Conservation (phyloP, 75 land plant species). For the Sequoia sempervirens region DNA sequence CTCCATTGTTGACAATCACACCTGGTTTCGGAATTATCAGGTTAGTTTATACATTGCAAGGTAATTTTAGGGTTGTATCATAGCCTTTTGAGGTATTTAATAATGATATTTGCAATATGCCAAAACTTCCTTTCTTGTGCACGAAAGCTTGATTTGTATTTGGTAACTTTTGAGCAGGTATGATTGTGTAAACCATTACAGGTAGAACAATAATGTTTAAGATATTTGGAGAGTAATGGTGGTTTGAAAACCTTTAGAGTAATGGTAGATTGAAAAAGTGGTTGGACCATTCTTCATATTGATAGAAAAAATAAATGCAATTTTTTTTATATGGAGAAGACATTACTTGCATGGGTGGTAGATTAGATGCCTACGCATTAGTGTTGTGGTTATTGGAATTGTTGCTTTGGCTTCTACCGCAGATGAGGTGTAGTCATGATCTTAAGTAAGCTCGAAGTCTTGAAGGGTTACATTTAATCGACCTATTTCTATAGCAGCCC, state of each 20-base stretch:
- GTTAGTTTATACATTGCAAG: constrained; percentile 19
- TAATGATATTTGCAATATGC: neutral
- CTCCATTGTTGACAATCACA: constrained; percentile 85
- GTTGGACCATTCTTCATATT: neutral
- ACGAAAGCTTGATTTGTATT: neutral
- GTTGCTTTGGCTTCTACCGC: neutral
- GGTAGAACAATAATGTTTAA: neutral
- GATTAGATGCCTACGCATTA: neutral
- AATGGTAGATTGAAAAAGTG: neutral
- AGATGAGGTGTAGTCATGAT: neutral
- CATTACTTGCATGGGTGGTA: neutral
- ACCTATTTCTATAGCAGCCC: neutral
- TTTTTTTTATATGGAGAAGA: neutral
- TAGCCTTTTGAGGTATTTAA: neutral
- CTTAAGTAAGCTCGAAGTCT: neutral
- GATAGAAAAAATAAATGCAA: neutral
- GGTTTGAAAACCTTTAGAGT: neutral
- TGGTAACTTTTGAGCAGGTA: neutral
- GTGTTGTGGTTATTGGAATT: neutral
- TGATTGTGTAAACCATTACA: neutral
- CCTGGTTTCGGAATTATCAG: constrained; percentile 99
- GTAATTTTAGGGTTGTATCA: neutral
- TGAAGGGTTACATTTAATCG: neutral
- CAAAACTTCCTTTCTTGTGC: neutral
- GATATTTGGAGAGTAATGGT: neutral